Conservation (phyloP, 2,329 filamentous ascomycete genomes). For the Calonectria henricotiae region DNA sequence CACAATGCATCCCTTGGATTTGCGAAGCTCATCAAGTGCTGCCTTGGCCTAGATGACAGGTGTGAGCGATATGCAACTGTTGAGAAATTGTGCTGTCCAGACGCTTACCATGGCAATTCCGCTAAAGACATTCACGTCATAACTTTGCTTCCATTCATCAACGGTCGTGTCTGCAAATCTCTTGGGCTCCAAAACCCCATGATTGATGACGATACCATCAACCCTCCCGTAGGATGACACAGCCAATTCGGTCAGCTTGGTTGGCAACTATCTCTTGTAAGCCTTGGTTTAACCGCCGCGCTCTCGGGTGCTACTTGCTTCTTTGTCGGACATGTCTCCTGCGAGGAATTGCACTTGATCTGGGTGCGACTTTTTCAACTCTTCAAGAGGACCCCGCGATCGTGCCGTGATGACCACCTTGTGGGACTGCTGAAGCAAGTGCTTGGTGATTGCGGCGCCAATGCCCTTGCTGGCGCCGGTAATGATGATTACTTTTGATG, state of each 20-base stretch:
- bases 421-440: constrained; percentile 69
- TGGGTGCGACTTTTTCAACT: constrained; percentile 66
- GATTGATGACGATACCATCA: constrained; percentile 90
- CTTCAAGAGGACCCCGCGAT: constrained; percentile 66
- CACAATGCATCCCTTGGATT: constrained; percentile 80
- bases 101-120: constrained; percentile 80
- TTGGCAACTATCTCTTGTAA: constrained; percentile 66
- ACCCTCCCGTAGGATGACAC: constrained; percentile 79
- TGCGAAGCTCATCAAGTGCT: constrained; percentile 78
- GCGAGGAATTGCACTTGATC: constrained; percentile 71
- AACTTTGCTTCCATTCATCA: constrained; percentile 82
- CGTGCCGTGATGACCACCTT: constrained; percentile 75
- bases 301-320: constrained; percentile 58
- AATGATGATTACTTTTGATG: constrained; percentile 79
- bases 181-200: constrained; percentile 86
- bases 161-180: constrained; percentile 78
- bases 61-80: constrained; percentile 34
- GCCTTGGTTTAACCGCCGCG: background rate
- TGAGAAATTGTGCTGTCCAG: no score
- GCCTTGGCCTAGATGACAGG: constrained; percentile 74
- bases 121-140: constrained; percentile 91
- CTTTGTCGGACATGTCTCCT: constrained; percentile 70
- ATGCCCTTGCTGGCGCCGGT: constrained; percentile 78
- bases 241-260: constrained; percentile 77
- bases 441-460: constrained; percentile 70